Evolutionary conservation across 1,284 basidiomycete genomes (phyloP).

Genomic region (Leccinum angustisporum): DNA sequence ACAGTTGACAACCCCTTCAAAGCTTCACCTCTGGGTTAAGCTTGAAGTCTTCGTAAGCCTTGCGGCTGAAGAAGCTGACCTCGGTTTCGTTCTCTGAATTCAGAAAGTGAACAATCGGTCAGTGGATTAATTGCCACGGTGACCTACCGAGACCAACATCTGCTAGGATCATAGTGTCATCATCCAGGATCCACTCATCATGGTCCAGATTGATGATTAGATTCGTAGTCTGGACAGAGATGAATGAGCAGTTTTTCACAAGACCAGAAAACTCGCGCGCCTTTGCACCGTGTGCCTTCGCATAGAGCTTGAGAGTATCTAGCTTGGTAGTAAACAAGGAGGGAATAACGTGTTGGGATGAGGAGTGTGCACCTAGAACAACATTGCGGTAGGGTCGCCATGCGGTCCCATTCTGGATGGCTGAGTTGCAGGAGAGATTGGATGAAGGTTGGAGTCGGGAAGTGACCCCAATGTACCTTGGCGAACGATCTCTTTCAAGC

Average conservation of each 20-base stretch:
- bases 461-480: slow-evolving; percentile 47
- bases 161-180: slow-evolving; percentile 50
- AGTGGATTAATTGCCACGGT: neutral
- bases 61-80: slow-evolving; percentile 84
- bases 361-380: slow-evolving; percentile 54
- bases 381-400: slow-evolving; percentile 87
- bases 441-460: slow-evolving; percentile 1
- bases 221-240: slow-evolving; percentile 75
- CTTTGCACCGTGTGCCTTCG: slow-evolving; percentile 92
- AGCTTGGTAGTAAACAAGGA: slow-evolving; percentile 5
- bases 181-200: slow-evolving; percentile 78
- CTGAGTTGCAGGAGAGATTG: slow-evolving; percentile 40
- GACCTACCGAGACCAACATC: slow-evolving; percentile 74
- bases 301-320: slow-evolving; percentile 96
- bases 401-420: slow-evolving; percentile 66
- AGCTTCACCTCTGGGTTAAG: slow-evolving; percentile 69
- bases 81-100: slow-evolving; percentile 91
- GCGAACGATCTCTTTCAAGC: slow-evolving; percentile 70
- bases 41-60: slow-evolving; percentile 79
- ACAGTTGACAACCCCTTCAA: neutral
- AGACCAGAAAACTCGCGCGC: slow-evolving; percentile 36
- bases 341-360: neutral
- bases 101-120: slow-evolving; percentile 1
- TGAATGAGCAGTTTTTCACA: neutral
- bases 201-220: slow-evolving; percentile 94